Evolutionary conservation across 2,329 filamentous ascomycete species (phyloP).

Genomic region (Didymella exigua): DNA sequence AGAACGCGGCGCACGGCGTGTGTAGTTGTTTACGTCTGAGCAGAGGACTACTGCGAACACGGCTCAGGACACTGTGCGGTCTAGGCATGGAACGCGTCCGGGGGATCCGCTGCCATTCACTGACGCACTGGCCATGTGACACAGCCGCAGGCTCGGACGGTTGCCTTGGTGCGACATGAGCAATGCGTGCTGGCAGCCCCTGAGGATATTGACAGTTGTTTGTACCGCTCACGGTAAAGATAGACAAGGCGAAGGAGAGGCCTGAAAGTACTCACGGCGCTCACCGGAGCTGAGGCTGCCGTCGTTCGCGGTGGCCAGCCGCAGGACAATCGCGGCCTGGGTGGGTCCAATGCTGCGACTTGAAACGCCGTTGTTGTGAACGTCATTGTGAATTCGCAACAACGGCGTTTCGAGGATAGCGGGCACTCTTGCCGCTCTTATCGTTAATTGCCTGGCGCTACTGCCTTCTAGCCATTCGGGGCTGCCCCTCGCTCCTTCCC

Average conservation of each 20-base stretch:
- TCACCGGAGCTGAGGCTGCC: not conserved
- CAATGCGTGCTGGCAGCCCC: not conserved
- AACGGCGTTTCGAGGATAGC: conserved; percentile 26
- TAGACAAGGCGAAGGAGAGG: not conserved
- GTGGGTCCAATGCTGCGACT: conserved; percentile 14
- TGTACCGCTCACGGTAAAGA: not conserved
- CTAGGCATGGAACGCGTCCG: conserved; percentile 11
- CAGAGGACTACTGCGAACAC: conserved; percentile 9
- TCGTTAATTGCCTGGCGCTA: not conserved
- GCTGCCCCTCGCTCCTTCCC: not conserved
- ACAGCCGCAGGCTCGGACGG: conserved; percentile 5
- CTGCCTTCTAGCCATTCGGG: not conserved
- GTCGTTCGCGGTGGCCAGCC: not conserved
- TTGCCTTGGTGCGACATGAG: conserved; percentile 8
- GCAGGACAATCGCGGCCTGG: not conserved
- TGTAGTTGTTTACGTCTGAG: not conserved
- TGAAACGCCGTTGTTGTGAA: conserved; percentile 17
- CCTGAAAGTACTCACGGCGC: not conserved
- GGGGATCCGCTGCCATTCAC: conserved; percentile 11
- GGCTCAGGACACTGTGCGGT: conserved; percentile 17
- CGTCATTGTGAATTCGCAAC: conserved; percentile 15
- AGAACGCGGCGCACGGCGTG: conserved; percentile 3
- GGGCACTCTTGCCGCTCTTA: conserved; percentile 22
- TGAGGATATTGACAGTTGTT: not conserved
- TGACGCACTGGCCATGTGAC: conserved; percentile 11